Evolutionary conservation across 164 flowering plant genomes (phyloP).

Genomic region (Magnolia kwangsiensis): DNA sequence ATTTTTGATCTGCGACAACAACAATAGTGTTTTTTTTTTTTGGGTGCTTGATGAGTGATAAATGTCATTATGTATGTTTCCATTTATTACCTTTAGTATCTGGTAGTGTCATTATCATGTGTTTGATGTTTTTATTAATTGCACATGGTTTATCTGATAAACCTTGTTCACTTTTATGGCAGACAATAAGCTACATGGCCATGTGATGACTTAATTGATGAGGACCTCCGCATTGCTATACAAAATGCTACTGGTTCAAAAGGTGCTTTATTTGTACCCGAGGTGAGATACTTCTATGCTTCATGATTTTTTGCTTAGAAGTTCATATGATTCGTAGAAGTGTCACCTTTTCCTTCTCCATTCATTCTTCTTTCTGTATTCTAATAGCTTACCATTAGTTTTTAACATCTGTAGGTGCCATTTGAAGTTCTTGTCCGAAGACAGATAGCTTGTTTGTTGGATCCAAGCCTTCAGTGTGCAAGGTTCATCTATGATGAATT

Average conservation of each 20-base stretch:
- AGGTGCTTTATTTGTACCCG: conserved; percentile 90
- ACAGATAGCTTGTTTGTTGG: conserved; percentile 84
- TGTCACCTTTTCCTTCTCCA: neutral
- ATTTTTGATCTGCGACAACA: too few relatives aligned
- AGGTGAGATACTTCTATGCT: conserved; percentile 42
- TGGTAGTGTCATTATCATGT: too few relatives aligned
- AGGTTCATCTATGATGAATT: too few relatives aligned
- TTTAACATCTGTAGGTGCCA: conserved; percentile 53
- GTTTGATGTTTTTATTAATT: too few relatives aligned
- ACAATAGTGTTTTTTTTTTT: too few relatives aligned
- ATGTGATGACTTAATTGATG: conserved; percentile 93
- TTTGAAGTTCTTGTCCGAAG: conserved; percentile 89
- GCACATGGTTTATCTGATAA: too few relatives aligned
- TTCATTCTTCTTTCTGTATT: neutral
- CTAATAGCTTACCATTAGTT: neutral
- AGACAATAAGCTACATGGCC: too few relatives aligned
- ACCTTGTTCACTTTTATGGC: too few relatives aligned
- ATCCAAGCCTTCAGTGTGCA: too few relatives aligned
- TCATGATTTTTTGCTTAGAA: neutral
- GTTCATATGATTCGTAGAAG: neutral
- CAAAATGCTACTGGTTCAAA: conserved; percentile 97
- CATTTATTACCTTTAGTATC: too few relatives aligned
- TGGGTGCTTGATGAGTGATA: too few relatives aligned
- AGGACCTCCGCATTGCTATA: conserved; percentile 86
- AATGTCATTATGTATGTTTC: too few relatives aligned